Base-by-base conservation (phyloP, 139 green algal species). In the Chlamydomonas asymmetrica region DNA sequence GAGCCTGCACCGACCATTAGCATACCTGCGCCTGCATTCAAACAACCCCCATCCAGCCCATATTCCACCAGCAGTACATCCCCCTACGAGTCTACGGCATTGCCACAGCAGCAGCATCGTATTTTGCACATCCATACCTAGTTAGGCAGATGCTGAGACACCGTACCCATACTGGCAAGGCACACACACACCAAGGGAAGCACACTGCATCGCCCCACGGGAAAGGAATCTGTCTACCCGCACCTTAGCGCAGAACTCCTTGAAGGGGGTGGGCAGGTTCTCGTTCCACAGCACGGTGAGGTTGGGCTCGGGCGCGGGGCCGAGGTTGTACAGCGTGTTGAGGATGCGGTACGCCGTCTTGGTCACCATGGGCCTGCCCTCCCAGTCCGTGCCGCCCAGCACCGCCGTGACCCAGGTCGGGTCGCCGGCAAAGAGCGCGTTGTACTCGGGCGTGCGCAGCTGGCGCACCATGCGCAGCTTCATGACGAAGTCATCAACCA, bases 381-480 rank as follows among this genome's bases (percentile, higher is more conserved):
- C 22, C 16, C 67, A 56, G 52, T 87, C 82, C 18, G 80, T 75
- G 63, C 90, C 90, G 48, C 84, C 89, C 70, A 95, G 68, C 73
- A 88, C 87, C 2, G 45, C 69, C 16, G 90, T 95, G 23, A 93
- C 89, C 90, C 90, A 95, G 40, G 88, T 92, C 62, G 90, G 90
- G 76, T 95, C 90, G 27, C 90, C 89, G 0, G 89, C 88, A 77
- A 95, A 95, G 43, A 95, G 86, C 41, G 81, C 74, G 71, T 95
- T 91, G 89, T 95, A 95, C 75, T 94, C 89, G 9, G 88, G 88
- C 27, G 90, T 91, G 75, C 90, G 87, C 72, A 95, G 86, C 41
- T 95, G 90, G 43, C 85, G 32, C 9, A 66, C 68, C 4, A 66
- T 57, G 68, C 81, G 74, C 77, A 91, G 80, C 78, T 92, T 91